A percentile compares a stretch with the other conserved stretches of the same genome.
phyloP scores from a whole-genome alignment of 2,329 filamentous ascomycete genomes.

The Venturia effusa region DNA sequence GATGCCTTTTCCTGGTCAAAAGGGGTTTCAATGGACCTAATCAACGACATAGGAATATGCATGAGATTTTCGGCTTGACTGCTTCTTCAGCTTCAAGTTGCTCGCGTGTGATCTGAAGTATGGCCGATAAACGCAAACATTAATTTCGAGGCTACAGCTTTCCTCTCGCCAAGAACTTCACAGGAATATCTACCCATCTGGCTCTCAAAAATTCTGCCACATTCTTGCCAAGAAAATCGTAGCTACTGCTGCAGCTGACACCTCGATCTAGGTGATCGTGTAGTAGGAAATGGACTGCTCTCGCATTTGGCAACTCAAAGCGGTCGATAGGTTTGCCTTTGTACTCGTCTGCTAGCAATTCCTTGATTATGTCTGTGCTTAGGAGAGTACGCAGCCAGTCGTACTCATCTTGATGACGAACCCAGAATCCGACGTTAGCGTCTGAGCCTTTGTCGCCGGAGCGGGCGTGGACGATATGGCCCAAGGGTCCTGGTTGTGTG shows the following conservation, averaged over 20 bases:
- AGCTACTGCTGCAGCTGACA: constrained; percentile 14
- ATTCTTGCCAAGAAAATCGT: constrained; percentile 17
- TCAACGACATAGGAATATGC: too few species aligned
- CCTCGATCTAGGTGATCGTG: constrained; percentile 27
- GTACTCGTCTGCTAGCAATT: constrained; percentile 21
- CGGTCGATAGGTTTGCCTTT: constrained; percentile 18
- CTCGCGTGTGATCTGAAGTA: too few species aligned
- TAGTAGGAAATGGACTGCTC: constrained; percentile 26
- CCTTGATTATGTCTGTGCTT: constrained; percentile 19
- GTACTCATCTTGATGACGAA: constrained; percentile 23
- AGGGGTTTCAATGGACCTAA: too few species aligned
- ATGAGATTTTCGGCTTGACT: too few species aligned
- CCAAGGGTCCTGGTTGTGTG: constrained; percentile 12
- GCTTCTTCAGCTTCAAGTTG: too few species aligned
- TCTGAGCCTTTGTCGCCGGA: constrained; percentile 26
- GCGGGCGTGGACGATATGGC: constrained; percentile 13
- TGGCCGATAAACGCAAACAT: too few species aligned
- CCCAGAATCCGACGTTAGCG: constrained; percentile 27
- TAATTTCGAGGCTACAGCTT: constrained; percentile 4
- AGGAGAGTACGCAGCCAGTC: constrained; percentile 22
- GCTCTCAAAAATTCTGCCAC: constrained; percentile 15
- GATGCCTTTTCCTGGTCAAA: not conserved
- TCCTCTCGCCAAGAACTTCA: constrained; percentile 8
- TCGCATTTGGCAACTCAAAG: constrained; percentile 22
- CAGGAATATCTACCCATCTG: constrained; percentile 15